A percentile compares a stretch with the other conserved stretches of the same genome.
These are phyloP conservation scores for Dioszegia aurantiaca DNA, from an alignment of 768 basidiomycete species.

Conservation along the genomic window DNA sequence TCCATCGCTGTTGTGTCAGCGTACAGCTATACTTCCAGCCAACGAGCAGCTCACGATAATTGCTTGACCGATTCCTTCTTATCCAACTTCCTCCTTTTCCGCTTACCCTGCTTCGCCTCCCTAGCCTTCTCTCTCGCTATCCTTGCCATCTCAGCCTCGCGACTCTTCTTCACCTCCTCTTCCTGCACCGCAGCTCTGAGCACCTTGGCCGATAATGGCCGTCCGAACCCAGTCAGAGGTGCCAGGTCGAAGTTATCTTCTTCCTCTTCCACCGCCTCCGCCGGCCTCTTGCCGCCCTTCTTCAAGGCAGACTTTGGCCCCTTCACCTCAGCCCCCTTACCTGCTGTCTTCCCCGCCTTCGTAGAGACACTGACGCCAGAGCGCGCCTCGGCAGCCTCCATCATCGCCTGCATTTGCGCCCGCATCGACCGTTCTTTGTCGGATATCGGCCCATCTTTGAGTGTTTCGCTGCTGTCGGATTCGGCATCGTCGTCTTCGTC, in stretches of 20 bases:
- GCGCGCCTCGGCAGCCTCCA: constrained; percentile 28
- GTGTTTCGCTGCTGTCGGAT: constrained; percentile 18
- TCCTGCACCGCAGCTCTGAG: constrained; percentile 19
- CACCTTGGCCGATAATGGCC: constrained; percentile 15
- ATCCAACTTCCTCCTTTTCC: constrained; percentile 7
- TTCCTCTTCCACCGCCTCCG: constrained; percentile 4
- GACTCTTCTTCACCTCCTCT: constrained; percentile 10
- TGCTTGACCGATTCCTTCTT: constrained; percentile 6
- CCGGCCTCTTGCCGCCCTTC: not conserved
- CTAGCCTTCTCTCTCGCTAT: constrained; percentile 1
- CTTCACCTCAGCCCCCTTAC: constrained; percentile 3
- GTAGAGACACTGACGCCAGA: constrained; percentile 3
- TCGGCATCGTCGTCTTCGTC: constrained; percentile 22
- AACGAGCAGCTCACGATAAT: not conserved
- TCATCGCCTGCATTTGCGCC: constrained; percentile 26
- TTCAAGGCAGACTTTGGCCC: constrained; percentile 8
- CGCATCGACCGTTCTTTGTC: constrained; percentile 10
- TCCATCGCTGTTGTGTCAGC: constrained; percentile 4
- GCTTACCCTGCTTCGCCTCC: constrained; percentile 11
- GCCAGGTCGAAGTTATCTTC: constrained; percentile 21
- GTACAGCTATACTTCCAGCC: not conserved
- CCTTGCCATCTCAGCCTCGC: not conserved
- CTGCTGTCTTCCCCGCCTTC: not conserved
- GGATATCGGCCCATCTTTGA: constrained; percentile 20
- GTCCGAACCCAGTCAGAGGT: constrained; percentile 1